These are phyloP conservation scores for Magnusiomyces sp. DNA, from an alignment of 1,139 yeast species.

Conservation along the genomic window DNA sequence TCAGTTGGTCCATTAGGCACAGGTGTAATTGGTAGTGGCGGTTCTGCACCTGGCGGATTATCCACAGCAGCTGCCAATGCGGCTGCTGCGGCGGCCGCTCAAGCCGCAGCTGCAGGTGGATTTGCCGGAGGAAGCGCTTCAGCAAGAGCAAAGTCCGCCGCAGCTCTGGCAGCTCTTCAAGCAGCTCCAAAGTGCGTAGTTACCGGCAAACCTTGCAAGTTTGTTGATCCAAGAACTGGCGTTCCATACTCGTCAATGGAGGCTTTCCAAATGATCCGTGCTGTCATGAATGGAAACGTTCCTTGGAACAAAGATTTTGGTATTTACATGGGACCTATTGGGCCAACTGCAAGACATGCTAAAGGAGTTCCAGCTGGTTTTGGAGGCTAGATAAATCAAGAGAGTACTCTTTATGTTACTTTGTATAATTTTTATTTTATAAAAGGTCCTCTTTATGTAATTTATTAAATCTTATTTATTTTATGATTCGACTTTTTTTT, in stretches of 20 bases:
- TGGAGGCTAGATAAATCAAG: conserved; percentile 16
- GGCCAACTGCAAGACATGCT: conserved; percentile 56
- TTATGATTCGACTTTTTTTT: background rate
- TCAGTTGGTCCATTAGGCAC: conserved; percentile 6
- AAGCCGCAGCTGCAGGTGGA: conserved; percentile 12
- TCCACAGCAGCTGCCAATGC: conserved; percentile 8
- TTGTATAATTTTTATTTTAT: background rate
- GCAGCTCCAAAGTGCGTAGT: conserved; percentile 48
- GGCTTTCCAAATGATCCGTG: conserved; percentile 61
- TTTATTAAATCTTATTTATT: background rate
- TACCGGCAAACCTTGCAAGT: conserved; percentile 71
- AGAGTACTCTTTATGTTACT: background rate
- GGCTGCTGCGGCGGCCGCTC: conserved; percentile 12
- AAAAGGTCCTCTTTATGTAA: background rate
- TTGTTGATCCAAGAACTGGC: conserved; percentile 75
- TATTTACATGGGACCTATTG: conserved; percentile 54
- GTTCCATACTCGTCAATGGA: conserved; percentile 80
- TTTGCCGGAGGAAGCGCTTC: conserved; percentile 9
- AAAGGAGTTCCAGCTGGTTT: conserved; percentile 88
- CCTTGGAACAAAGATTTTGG: conserved; percentile 71
- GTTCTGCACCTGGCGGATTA: conserved; percentile 4
- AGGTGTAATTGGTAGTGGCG: conserved; percentile 5
- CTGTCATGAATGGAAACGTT: conserved; percentile 54
- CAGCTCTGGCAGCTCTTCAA: conserved; percentile 13
- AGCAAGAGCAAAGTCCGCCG: conserved; percentile 13